Conservation (phyloP, 108 stramenopile genomes). For the Cyclotella atomus region DNA sequence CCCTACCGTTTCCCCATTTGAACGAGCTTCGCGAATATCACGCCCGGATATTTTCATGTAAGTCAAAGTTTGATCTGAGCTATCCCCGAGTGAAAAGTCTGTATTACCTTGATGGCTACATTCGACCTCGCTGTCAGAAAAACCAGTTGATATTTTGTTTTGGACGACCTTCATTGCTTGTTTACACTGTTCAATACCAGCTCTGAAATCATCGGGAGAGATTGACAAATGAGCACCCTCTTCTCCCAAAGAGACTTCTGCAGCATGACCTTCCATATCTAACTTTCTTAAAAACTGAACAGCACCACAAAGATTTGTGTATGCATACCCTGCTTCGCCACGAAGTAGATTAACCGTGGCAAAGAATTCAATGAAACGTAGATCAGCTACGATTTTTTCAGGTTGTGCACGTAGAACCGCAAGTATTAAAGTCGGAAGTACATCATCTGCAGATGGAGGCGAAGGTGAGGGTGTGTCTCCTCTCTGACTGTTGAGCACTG, state of each 20-base stretch:
- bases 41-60: constrained; percentile 46
- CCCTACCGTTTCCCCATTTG: constrained; percentile 62
- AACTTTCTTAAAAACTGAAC: constrained; percentile 83
- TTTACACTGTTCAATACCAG: constrained; percentile 59
- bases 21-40: constrained; percentile 67
- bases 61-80: background rate
- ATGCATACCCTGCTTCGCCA: constrained; percentile 87
- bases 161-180: constrained; percentile 5
- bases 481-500: constrained; percentile 38
- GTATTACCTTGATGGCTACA: too few species aligned
- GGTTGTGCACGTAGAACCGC: constrained; percentile 67
- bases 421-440: constrained; percentile 82
- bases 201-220: constrained; percentile 59
- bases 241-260: constrained; percentile 32
- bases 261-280: constrained; percentile 48
- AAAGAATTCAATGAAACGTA: constrained; percentile 74
- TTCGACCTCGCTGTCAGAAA: too few species aligned
- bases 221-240: constrained; percentile 61
- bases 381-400: constrained; percentile 39
- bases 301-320: constrained; percentile 83
- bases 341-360: constrained; percentile 60
- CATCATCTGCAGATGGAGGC: constrained; percentile 82
- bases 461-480: constrained; percentile 11
- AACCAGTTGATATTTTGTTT: constrained; percentile 14
- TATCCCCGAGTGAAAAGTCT: too few species aligned